Evolutionary conservation across 306 rosid species (phyloP).

Genomic region (Comarum palustre): DNA sequence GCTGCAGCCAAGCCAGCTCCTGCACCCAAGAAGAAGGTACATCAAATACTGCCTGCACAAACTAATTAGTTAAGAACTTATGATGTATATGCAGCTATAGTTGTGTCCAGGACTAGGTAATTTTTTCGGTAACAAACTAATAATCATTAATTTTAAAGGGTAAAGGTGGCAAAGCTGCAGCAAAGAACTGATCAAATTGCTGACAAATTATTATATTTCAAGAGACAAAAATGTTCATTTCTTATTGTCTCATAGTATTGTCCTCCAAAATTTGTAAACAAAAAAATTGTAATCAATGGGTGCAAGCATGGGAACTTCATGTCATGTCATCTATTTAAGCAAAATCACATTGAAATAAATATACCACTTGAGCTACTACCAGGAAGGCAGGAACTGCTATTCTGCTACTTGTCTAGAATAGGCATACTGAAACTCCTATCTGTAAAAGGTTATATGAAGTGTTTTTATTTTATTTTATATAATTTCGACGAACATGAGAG

Average conservation of each 20-base stretch:
- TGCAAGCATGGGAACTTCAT: slow-evolving; percentile 23
- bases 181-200: slow-evolving; percentile 40
- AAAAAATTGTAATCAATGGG: slow-evolving; percentile 24
- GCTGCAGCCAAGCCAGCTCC: slow-evolving; percentile 44
- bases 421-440: neutral
- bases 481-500: neutral
- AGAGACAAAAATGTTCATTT: neutral
- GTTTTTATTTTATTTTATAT: neutral
- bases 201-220: neutral
- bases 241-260: slow-evolving; percentile 14
- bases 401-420: neutral
- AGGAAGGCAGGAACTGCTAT: neutral
- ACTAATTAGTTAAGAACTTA: neutral
- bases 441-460: neutral
- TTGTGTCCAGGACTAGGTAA: no score
- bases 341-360: slow-evolving; percentile 28
- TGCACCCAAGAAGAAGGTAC: slow-evolving; percentile 69
- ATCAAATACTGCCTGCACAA: neutral
- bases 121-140: neutral
- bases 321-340: slow-evolving; percentile 19
- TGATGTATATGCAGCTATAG: neutral
- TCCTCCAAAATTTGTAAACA: slow-evolving; percentile 18
- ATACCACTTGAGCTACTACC: neutral
- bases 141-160: slow-evolving; percentile 41
- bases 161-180: slow-evolving; percentile 55